Evolutionary conservation across 208 protist genomes (phyloP), one percentile per base, ranked within the genome.

Genomic region (Dictyostelium gargantuum): DNA sequence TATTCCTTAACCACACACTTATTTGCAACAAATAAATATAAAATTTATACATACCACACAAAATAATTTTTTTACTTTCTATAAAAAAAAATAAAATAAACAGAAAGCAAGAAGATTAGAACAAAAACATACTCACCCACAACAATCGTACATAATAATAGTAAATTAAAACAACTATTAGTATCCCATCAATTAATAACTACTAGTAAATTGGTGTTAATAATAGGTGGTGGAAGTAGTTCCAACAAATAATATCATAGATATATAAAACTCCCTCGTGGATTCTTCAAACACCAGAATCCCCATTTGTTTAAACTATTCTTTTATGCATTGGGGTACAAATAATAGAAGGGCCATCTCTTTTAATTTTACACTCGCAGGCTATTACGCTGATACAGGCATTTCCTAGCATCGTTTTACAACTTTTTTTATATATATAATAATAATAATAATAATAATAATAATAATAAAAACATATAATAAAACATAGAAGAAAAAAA

Each of bases 321-420:
- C 42, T 76, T 77, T 54, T 77, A 77, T 77, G 73, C 44, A 72
- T 38, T 72, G 79, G 58, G n/a, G 70, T 66, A 61, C 76, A 48
- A 72, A 58, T 8, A 35, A 44, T 40, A 76, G 35, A 73, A 61
- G 13, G 35, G 13, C 50, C 19, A 66, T 77, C 54, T 86, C 81
- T 86, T 86, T 86, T 48, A 86, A 86, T 68, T 86, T 76, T 42
- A 77, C 81, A 19, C 26, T 86, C 6, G 81, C 81, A 29, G n/a
- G 19, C 15, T 86, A 77, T 32, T 58, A 68, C 50, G 63, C 81
- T n/a, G 81, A 86, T 29, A 86, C 81, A 8, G 81, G 81, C 56
- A 86, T 86, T 86, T 86, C 81, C 81, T 86, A 66, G 48, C 68
- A 50, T 77, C 32, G 29, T 40, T 54, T 58, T 40, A 10, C 40